Percentiles rank a stretch among this genome's conserved stretches.
phyloP scores from a whole-genome alignment of 306 rosid genomes.

The Macrotyloma uniflorum region DNA sequence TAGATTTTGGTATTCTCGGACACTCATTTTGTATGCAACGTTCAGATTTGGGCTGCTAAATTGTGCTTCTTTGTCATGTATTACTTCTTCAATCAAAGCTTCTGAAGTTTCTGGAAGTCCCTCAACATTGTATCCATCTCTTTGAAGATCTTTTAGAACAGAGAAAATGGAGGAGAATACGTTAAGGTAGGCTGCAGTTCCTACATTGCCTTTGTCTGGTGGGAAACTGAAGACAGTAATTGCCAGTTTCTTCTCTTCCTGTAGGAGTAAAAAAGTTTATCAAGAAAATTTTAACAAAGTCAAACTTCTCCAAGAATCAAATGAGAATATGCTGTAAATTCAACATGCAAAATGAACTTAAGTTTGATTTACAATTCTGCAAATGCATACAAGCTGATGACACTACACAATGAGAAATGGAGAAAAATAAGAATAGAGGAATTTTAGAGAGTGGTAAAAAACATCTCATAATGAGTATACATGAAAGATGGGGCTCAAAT shows the following conservation, averaged over 20 bases:
- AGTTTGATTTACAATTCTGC: neutral
- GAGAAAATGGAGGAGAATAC: constrained; percentile 11
- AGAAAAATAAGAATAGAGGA: neutral
- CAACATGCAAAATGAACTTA: neutral
- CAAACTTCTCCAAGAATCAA: neutral
- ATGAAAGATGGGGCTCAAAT: neutral
- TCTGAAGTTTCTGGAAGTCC: constrained; percentile 13
- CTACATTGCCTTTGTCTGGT: constrained; percentile 12
- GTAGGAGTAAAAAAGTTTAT: neutral
- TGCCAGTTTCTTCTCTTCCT: constrained; percentile 11
- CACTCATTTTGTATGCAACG: constrained; percentile 5
- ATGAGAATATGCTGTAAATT: neutral
- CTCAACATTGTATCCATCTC: neutral
- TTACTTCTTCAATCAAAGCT: constrained; percentile 10
- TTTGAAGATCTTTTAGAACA: constrained; percentile 1
- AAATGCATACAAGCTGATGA: neutral
- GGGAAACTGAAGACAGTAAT: constrained; percentile 12
- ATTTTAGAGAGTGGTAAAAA: neutral
- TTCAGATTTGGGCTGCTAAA: constrained; percentile 7
- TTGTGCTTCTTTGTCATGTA: constrained; percentile 1
- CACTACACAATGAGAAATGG: neutral
- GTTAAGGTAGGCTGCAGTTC: neutral
- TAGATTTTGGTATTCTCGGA: neutral
- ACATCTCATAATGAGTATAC: neutral
- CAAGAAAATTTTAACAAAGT: neutral